A percentile compares a stretch with the other conserved stretches of the same genome.
These are phyloP conservation scores for Aspergillus spinulosporus DNA, from an alignment of 2,329 filamentous ascomycete species.

Conservation along the genomic window DNA sequence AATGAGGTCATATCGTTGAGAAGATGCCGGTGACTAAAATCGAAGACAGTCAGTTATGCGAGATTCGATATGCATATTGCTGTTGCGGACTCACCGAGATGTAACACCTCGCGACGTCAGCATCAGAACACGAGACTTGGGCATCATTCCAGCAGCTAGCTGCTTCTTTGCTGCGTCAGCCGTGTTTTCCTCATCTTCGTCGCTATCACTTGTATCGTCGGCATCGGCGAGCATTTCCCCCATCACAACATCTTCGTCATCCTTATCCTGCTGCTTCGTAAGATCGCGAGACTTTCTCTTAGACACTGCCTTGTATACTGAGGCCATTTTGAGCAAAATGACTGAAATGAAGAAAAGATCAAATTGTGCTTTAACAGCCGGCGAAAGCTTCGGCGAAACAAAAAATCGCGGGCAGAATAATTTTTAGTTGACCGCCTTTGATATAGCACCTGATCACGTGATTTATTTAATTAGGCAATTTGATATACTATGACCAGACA, in stretches of 20 bases:
- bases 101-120: conserved; percentile 91
- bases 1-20: conserved; percentile 85
- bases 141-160: conserved; percentile 39
- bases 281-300: conserved; percentile 53
- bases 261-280: conserved; percentile 53
- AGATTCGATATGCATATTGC: not conserved
- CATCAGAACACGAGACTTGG: conserved; percentile 71
- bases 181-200: conserved; percentile 36
- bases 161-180: conserved; percentile 34
- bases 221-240: conserved; percentile 37
- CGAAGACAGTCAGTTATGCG: conserved; percentile 6
- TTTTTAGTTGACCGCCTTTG: conserved; percentile 34
- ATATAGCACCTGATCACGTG: conserved; percentile 25
- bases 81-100: conserved; percentile 61
- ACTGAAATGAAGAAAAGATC: conserved; percentile 16
- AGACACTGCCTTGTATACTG: conserved; percentile 73
- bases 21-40: conserved; percentile 79
- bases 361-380: conserved; percentile 18
- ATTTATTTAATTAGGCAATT: not conserved
- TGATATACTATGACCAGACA: not conserved
- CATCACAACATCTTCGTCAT: conserved; percentile 46
- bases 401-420: conserved; percentile 41
- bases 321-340: conserved; percentile 56
- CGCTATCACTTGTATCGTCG: conserved; percentile 42
- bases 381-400: conserved; percentile 24